These are phyloP conservation scores for Flagelloscypha sp. DNA, from an alignment of 768 basidiomycete genomes.

Conservation along the genomic window DNA sequence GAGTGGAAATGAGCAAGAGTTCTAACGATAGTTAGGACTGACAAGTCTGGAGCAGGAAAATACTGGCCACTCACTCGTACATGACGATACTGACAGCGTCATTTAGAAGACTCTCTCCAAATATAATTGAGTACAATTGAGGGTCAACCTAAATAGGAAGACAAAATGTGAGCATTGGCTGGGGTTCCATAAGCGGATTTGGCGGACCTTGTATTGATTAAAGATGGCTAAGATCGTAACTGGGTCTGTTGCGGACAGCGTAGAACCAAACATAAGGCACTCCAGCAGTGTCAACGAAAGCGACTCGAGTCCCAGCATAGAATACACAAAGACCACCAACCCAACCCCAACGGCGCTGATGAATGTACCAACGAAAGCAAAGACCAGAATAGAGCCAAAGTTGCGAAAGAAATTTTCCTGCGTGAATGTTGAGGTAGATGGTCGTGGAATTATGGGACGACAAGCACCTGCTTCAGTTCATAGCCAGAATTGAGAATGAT, in stretches of 20 bases:
- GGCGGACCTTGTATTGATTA: slow-evolving; percentile 96
- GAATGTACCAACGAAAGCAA: slow-evolving; percentile 92
- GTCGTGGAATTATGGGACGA: background rate
- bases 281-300: slow-evolving; percentile 81
- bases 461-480: slow-evolving; percentile 84
- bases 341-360: slow-evolving; percentile 95
- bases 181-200: too few relatives aligned
- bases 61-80: slow-evolving; percentile 78
- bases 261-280: slow-evolving; percentile 94
- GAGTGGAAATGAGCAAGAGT: slow-evolving; percentile 88
- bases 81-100: slow-evolving; percentile 99
- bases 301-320: slow-evolving; percentile 85
- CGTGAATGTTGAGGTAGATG: slow-evolving; percentile 1
- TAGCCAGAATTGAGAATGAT: slow-evolving; percentile 98
- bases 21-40: slow-evolving; percentile 29
- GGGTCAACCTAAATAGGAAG: too few relatives aligned
- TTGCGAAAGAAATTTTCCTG: slow-evolving; percentile 99
- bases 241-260: slow-evolving; percentile 94
- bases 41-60: slow-evolving; percentile 1
- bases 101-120: slow-evolving; percentile 93
- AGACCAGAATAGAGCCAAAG: slow-evolving; percentile 91
- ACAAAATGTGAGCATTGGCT: too few relatives aligned
- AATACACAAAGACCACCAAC: slow-evolving; percentile 92
- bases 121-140: slow-evolving; percentile 94
- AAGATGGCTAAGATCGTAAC: slow-evolving; percentile 98